Conservation (phyloP, 2,329 filamentous ascomycete genomes). For the Fusarium tuaranense region DNA sequence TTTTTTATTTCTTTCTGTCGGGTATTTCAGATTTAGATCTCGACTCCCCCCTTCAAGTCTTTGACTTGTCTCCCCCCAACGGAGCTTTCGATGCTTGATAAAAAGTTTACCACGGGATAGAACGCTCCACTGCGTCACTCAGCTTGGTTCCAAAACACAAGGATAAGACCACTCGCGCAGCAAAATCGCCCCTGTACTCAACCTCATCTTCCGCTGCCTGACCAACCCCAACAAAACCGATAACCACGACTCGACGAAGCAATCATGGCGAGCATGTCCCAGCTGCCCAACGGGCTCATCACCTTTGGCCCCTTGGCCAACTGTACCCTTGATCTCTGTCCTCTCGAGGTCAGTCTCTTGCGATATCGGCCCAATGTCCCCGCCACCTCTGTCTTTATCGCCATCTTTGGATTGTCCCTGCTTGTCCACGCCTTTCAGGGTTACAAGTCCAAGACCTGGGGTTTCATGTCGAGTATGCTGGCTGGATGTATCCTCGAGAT, state of each 20-base stretch:
- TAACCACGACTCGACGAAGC: not conserved
- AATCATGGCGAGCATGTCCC: slow-evolving; percentile 14
- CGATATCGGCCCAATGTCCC: slow-evolving; percentile 38
- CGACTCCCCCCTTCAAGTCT: not conserved
- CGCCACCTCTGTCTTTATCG: slow-evolving; percentile 36
- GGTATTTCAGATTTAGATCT: slow-evolving; percentile 3
- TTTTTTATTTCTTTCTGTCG: not conserved
- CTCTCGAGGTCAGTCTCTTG: slow-evolving; percentile 39
- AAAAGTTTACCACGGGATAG: not conserved
- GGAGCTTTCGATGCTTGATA: not conserved
- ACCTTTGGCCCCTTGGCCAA: slow-evolving; percentile 40
- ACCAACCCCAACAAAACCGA: not conserved
- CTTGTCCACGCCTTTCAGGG: slow-evolving; percentile 37
- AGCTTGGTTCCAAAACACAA: not conserved
- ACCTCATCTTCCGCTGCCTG: not conserved
- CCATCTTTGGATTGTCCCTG: slow-evolving; percentile 35
- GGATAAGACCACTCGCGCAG: not conserved
- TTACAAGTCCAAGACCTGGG: slow-evolving; percentile 43
- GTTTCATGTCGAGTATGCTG: slow-evolving; percentile 61
- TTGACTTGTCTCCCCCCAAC: not conserved
- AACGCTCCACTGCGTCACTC: not conserved
- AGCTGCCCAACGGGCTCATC: slow-evolving; percentile 37
- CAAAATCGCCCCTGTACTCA: not conserved
- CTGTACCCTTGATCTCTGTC: slow-evolving; percentile 41
- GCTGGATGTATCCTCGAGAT: slow-evolving; percentile 68